Evolutionary conservation across 1,284 basidiomycete species (phyloP).

Genomic region (Gomphus bonarii): DNA sequence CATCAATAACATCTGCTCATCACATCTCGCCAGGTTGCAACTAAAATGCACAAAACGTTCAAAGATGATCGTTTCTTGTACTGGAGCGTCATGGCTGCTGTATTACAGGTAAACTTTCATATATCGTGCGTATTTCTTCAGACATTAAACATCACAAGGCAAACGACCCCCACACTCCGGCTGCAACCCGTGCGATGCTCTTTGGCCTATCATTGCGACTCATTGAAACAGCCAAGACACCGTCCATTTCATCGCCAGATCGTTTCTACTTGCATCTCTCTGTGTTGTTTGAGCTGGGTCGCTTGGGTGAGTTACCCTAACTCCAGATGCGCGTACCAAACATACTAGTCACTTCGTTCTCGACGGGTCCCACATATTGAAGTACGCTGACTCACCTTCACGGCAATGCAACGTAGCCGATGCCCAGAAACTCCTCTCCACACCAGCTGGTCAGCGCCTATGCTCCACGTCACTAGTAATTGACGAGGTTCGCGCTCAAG

Average conservation of each 20-base stretch:
- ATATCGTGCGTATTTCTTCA: background rate
- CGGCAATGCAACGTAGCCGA: conserved; percentile 34
- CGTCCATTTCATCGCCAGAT: conserved; percentile 57
- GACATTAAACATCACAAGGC: conserved; percentile 32
- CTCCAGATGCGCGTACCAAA: background rate
- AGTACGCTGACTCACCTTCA: conserved; percentile 12
- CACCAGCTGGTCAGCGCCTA: conserved; percentile 52
- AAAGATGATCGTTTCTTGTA: conserved; percentile 72
- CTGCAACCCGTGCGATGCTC: conserved; percentile 52
- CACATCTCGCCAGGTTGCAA: conserved; percentile 41
- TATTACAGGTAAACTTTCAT: conserved; percentile 54
- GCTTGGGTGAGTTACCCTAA: conserved; percentile 21
- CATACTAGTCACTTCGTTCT: background rate
- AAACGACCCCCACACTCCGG: conserved; percentile 47
- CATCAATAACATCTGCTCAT: conserved; percentile 8
- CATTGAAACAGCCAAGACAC: conserved; percentile 46
- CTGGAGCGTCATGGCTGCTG: conserved; percentile 71
- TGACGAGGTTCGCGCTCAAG: conserved; percentile 63
- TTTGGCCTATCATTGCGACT: conserved; percentile 65
- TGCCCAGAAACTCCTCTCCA: conserved; percentile 58
- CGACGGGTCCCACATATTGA: background rate
- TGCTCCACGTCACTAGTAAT: conserved; percentile 65
- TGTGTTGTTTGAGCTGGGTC: conserved; percentile 57
- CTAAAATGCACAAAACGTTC: conserved; percentile 69
- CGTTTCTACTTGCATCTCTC: conserved; percentile 65